Evolutionary conservation across 2,329 filamentous ascomycete species (phyloP).

Genomic region (Blastomyces parvus): DNA sequence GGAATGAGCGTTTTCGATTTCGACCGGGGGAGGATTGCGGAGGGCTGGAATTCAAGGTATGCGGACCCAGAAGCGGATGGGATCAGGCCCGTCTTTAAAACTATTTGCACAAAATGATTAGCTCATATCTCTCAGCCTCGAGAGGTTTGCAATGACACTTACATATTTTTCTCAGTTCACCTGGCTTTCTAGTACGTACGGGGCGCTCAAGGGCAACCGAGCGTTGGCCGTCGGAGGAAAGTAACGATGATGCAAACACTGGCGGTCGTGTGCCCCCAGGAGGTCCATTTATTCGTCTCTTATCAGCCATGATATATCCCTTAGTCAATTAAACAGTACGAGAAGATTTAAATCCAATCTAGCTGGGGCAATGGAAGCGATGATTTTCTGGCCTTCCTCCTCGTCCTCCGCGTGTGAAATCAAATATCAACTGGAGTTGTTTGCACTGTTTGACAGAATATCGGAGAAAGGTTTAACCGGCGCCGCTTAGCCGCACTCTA

Average conservation of each 20-base stretch:
- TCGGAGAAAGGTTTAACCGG: conserved; percentile 9
- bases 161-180: conserved; percentile 81
- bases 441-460: conserved; percentile 32
- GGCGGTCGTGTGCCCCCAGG: conserved; percentile 66
- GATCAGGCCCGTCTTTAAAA: conserved; percentile 82
- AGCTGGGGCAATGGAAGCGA: neutral
- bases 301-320: conserved; percentile 57
- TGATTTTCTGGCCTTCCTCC: neutral
- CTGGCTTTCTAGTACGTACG: conserved; percentile 51
- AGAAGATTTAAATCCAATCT: neutral
- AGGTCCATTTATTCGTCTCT: conserved; percentile 84
- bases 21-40: conserved; percentile 37
- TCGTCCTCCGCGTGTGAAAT: neutral
- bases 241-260: conserved; percentile 47
- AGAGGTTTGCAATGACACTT: conserved; percentile 32
- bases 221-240: conserved; percentile 40
- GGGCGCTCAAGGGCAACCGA: conserved; percentile 40
- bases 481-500: neutral
- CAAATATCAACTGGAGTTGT: conserved; percentile 23
- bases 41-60: conserved; percentile 48
- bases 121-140: conserved; percentile 1
- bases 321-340: neutral
- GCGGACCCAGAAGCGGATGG: conserved; percentile 90
- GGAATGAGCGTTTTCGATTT: conserved; percentile 42
- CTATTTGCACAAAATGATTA: conserved; percentile 37